These are phyloP conservation scores for Boletus sp. DNA, from an alignment of 1,284 basidiomycete genomes.

Conservation along the genomic window DNA sequence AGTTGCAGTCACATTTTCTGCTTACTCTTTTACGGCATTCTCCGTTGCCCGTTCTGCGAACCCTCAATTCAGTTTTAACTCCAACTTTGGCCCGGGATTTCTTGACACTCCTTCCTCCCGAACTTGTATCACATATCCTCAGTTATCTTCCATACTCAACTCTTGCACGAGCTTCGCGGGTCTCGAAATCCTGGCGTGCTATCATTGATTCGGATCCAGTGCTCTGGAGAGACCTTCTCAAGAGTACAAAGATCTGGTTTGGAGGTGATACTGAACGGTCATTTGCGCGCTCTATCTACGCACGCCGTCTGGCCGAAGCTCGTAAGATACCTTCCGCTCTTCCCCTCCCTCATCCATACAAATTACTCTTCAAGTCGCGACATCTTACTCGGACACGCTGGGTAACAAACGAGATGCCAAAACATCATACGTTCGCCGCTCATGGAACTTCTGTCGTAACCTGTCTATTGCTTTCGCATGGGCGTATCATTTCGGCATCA, in stretches of 20 bases:
- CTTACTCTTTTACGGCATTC: constrained; percentile 82
- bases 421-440: constrained; percentile 77
- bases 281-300: constrained; percentile 61
- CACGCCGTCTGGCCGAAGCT: constrained; percentile 48
- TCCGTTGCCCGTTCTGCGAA: constrained; percentile 77
- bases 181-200: constrained; percentile 76
- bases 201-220: constrained; percentile 83
- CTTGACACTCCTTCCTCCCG: constrained; percentile 78
- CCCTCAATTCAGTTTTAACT: constrained; percentile 76
- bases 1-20: constrained; percentile 80
- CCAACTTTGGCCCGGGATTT: constrained; percentile 86
- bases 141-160: constrained; percentile 73
- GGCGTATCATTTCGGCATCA: constrained; percentile 91
- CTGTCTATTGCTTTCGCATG: constrained; percentile 88
- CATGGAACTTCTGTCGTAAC: constrained; percentile 90
- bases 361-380: constrained; percentile 81
- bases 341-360: constrained; percentile 77
- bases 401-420: constrained; percentile 69
- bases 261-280: constrained; percentile 72
- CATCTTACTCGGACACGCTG: constrained; percentile 75
- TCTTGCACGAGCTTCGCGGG: constrained; percentile 74
- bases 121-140: constrained; percentile 78
- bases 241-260: constrained; percentile 78
- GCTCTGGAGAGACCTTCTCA: constrained; percentile 79
- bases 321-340: constrained; percentile 44